A percentile compares a stretch with the other conserved stretches of the same genome.
phyloP scores from a whole-genome alignment of 2,329 filamentous ascomycete genomes.

The Trichoderma citrinoviride region DNA sequence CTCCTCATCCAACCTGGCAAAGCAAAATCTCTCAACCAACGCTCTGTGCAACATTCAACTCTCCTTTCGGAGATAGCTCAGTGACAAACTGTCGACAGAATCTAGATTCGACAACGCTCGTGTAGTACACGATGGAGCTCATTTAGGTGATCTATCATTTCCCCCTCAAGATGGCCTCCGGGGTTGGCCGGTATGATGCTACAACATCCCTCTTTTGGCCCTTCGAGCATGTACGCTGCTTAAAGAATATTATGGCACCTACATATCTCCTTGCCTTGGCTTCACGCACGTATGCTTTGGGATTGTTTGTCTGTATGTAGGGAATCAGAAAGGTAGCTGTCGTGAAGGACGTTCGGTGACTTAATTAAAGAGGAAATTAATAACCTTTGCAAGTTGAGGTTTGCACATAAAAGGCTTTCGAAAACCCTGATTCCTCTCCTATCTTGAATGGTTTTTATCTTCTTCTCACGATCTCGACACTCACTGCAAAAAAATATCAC shows the following conservation, averaged over 20 bases:
- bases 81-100: background rate
- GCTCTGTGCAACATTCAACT: background rate
- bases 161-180: background rate
- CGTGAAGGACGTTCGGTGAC: background rate
- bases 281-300: background rate
- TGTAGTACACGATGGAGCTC: background rate
- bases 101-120: background rate
- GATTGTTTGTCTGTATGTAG: background rate
- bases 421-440: background rate
- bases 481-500: background rate
- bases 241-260: background rate
- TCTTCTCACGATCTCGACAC: background rate
- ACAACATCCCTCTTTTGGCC: background rate
- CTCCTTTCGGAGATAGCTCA: background rate
- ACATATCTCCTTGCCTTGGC: background rate
- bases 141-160: background rate
- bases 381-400: background rate
- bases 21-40: background rate
- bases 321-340: background rate
- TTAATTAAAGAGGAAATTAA: background rate
- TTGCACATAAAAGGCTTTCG: conserved; percentile 4
- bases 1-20: background rate
- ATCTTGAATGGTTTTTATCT: background rate
- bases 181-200: background rate
- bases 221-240: background rate